Evolutionary conservation across 2,329 filamentous ascomycete species (phyloP).

Genomic region (Colletotrichum sp.): DNA sequence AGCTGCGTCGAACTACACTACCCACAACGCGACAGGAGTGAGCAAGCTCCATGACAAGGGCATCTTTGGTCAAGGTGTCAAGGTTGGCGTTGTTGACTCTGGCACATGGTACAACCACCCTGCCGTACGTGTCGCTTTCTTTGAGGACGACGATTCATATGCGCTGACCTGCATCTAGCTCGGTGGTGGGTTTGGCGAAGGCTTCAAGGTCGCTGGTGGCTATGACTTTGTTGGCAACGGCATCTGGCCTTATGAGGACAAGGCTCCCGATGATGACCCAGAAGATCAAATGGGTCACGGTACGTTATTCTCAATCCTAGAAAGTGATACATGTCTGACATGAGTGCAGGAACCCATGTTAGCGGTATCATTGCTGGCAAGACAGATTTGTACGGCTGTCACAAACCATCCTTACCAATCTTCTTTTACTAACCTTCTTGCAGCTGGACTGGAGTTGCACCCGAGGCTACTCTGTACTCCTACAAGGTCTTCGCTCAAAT

Average conservation of each 20-base stretch:
- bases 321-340: background rate
- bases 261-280: conserved; percentile 27
- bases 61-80: conserved; percentile 40
- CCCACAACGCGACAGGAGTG: conserved; percentile 42
- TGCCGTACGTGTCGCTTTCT: conserved; percentile 27
- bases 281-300: conserved; percentile 30
- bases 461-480: conserved; percentile 28
- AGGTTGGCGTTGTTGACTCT: conserved; percentile 43
- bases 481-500: conserved; percentile 31
- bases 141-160: accelerated
- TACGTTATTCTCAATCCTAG: conserved; percentile 16
- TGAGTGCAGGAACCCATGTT: conserved; percentile 40
- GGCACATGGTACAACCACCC: conserved; percentile 44
- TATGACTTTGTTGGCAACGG: conserved; percentile 48
- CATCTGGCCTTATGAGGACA: conserved; percentile 19
- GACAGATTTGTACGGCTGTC: conserved; percentile 18
- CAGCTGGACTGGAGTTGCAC: conserved; percentile 32
- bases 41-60: conserved; percentile 40
- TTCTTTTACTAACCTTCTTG: background rate
- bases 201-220: conserved; percentile 48
- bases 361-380: conserved; percentile 35
- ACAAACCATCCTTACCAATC: too few species aligned
- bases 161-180: conserved; percentile 30
- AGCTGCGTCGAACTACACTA: conserved; percentile 34
- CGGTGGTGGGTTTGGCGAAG: conserved; percentile 51